These are phyloP conservation scores for Bipolaris sorokiniana DNA, from an alignment of 2,329 filamentous ascomycete species.

Conservation along the genomic window DNA sequence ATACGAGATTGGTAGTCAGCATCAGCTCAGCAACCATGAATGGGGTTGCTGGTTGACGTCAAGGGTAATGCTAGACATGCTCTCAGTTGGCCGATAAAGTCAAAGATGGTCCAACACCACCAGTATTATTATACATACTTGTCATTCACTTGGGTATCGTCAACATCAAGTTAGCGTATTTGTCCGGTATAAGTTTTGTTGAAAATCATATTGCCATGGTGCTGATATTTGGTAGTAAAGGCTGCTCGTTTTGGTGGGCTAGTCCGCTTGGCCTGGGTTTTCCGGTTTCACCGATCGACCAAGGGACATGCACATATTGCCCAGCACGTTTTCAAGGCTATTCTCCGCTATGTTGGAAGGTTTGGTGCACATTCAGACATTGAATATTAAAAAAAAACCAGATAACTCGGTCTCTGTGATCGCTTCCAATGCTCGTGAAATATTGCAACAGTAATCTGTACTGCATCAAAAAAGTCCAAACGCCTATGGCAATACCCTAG, in stretches of 20 bases:
- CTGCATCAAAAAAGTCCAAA: constrained; percentile 13
- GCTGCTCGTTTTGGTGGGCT: no score
- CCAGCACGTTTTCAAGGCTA: neutral
- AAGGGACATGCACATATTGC: neutral
- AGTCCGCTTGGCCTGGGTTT: no score
- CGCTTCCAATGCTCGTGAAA: constrained; percentile 8
- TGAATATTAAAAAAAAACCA: neutral
- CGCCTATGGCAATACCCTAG: constrained; percentile 2
- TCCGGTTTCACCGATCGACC: no score
- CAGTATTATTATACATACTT: no score
- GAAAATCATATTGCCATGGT: no score
- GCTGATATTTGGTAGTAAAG: no score
- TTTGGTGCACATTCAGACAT: constrained; percentile 1
- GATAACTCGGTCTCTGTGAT: neutral
- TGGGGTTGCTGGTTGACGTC: neutral
- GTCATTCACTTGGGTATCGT: no score
- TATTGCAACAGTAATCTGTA: neutral
- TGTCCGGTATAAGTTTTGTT: no score
- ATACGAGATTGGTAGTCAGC: neutral
- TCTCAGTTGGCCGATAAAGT: no score
- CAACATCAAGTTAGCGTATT: no score
- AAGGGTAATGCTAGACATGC: neutral
- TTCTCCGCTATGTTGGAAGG: neutral
- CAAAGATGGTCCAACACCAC: no score
- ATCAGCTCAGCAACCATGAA: neutral